Percentiles rank a stretch among this genome's conserved stretches.
phyloP scores from a whole-genome alignment of 768 basidiomycete genomes.

The Panellus pusillus region DNA sequence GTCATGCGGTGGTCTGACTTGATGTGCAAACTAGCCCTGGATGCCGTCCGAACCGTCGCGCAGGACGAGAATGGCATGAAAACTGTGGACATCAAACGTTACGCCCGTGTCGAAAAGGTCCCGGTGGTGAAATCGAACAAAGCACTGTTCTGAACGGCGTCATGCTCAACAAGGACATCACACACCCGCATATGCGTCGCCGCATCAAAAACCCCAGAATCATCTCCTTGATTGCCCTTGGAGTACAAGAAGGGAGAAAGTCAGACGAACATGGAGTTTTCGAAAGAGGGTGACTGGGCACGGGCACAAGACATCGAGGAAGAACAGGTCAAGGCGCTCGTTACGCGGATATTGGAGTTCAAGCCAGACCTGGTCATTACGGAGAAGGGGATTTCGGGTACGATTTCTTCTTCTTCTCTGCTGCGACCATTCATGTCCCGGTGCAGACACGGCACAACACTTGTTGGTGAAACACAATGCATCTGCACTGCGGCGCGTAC shows the following conservation, averaged over 20 bases:
- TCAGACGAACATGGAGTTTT: slow-evolving; percentile 98
- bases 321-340: slow-evolving; percentile 90
- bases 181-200: slow-evolving; percentile 94
- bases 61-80: slow-evolving; percentile 73
- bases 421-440: slow-evolving; percentile 1
- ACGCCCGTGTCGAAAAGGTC: slow-evolving; percentile 95
- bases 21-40: slow-evolving; percentile 93
- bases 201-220: slow-evolving; percentile 89
- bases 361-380: slow-evolving; percentile 95
- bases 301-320: slow-evolving; percentile 93
- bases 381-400: slow-evolving; percentile 97
- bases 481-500: slow-evolving; percentile 93
- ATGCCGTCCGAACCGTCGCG: slow-evolving; percentile 89
- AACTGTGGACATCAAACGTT: slow-evolving; percentile 97
- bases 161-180: slow-evolving; percentile 99
- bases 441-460: slow-evolving; percentile 87
- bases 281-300: slow-evolving; percentile 91
- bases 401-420: slow-evolving; percentile 27
- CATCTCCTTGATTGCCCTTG: slow-evolving; percentile 89
- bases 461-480: slow-evolving; percentile 85
- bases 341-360: slow-evolving; percentile 84
- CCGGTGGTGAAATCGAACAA: slow-evolving; percentile 96
- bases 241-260: slow-evolving; percentile 99
- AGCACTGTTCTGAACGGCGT: slow-evolving; percentile 85
- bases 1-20: slow-evolving; percentile 95